Evolutionary conservation across 2,329 filamentous ascomycete genomes (phyloP).

Genomic region (Blastomyces parvus): DNA sequence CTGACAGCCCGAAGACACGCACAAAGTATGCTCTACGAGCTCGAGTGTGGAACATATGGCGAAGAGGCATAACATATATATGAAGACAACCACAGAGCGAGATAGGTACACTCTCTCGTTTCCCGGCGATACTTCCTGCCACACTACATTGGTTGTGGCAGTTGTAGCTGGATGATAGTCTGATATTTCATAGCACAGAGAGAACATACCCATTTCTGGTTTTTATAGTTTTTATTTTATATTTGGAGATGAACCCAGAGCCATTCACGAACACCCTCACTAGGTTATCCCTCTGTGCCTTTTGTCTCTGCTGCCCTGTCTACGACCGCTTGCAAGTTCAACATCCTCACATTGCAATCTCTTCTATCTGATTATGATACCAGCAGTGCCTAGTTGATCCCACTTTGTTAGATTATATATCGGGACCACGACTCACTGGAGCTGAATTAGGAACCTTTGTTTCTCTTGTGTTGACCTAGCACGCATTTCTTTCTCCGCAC

Average conservation of each 20-base stretch:
- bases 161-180: not conserved
- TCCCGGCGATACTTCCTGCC: conserved; percentile 6
- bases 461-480: too few relatives aligned
- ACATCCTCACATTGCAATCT: too few relatives aligned
- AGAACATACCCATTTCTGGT: not conserved
- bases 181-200: not conserved
- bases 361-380: too few relatives aligned
- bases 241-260: not conserved
- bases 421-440: too few relatives aligned
- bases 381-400: too few relatives aligned
- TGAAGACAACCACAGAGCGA: not conserved
- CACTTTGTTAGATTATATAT: too few relatives aligned
- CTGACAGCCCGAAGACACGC: not conserved
- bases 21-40: not conserved
- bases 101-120: not conserved
- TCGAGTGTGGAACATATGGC: not conserved
- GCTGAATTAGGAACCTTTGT: too few relatives aligned
- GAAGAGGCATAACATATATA: not conserved
- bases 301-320: not conserved
- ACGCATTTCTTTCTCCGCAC: too few relatives aligned
- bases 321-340: too few relatives aligned
- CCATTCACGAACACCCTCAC: not conserved
- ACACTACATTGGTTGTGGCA: conserved; percentile 1
- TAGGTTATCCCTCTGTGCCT: not conserved
- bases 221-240: not conserved